phyloP scores from a whole-genome alignment of 2,329 filamentous ascomycete species.

The Rhynchosporium graminicola region DNA sequence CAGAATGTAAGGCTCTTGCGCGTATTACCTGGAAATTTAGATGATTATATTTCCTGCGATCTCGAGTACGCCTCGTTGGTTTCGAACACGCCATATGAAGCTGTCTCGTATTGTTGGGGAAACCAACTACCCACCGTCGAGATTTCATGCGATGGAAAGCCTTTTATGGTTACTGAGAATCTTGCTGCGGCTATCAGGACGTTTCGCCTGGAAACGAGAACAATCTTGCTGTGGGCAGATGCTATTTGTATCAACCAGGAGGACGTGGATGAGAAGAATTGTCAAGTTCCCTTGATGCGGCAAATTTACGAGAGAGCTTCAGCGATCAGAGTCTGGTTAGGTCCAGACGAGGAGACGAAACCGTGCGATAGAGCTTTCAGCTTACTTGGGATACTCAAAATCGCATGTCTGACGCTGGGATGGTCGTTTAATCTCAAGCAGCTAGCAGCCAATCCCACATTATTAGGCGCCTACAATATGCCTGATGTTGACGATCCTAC shows the following conservation, averaged over 20 bases:
- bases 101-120: neutral
- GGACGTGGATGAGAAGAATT: neutral
- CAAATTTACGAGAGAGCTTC: neutral
- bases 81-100: neutral
- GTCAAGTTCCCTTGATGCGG: neutral
- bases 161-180: neutral
- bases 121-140: neutral
- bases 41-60: neutral
- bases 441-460: neutral
- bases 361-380: neutral
- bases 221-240: neutral
- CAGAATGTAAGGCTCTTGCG: too few species aligned
- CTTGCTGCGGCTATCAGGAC: neutral
- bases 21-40: neutral
- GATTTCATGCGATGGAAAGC: neutral
- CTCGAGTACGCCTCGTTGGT: neutral
- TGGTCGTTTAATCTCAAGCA: neutral
- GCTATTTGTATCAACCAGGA: constrained; percentile 1
- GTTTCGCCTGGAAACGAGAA: neutral
- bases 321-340: neutral
- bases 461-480: neutral
- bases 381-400: neutral
- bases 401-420: neutral
- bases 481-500: neutral
- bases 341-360: neutral